These are phyloP conservation scores for Pichia eremophila DNA, from an alignment of 805 yeast species.

Conservation along the genomic window DNA sequence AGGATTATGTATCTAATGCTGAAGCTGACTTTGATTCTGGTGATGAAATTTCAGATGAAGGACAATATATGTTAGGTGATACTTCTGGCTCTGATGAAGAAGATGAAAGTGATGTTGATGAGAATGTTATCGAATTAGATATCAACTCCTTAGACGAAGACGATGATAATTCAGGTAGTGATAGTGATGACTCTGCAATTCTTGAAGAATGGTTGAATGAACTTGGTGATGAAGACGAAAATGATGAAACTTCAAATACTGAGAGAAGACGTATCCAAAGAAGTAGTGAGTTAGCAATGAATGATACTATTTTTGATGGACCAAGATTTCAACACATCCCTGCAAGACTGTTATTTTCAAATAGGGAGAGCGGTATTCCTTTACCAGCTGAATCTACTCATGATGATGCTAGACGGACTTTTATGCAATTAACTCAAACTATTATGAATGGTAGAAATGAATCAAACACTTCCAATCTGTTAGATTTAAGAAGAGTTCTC, in stretches of 20 bases:
- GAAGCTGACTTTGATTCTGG: slow-evolving; percentile 13
- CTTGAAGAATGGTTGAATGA: slow-evolving; percentile 26
- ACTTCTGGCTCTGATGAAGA: slow-evolving; percentile 12
- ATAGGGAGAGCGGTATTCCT: neutral
- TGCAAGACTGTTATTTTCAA: neutral
- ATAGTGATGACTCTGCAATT: slow-evolving; percentile 23
- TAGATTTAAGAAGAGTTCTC: slow-evolving; percentile 10
- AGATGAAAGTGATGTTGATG: slow-evolving; percentile 4
- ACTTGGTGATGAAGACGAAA: slow-evolving; percentile 16
- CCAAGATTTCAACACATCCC: neutral
- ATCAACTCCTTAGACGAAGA: slow-evolving; percentile 12
- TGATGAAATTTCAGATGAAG: slow-evolving; percentile 1
- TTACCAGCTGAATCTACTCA: slow-evolving; percentile 1
- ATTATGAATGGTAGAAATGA: slow-evolving; percentile 5
- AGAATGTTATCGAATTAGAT: slow-evolving; percentile 18
- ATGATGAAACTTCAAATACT: slow-evolving; percentile 10
- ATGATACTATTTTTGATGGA: too few species aligned
- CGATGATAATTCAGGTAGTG: slow-evolving; percentile 12
- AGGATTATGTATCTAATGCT: slow-evolving; percentile 9
- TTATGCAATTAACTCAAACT: slow-evolving; percentile 6
- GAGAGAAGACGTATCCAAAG: slow-evolving; percentile 2
- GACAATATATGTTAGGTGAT: slow-evolving; percentile 8
- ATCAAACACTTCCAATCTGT: neutral
- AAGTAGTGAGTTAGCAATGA: neutral
- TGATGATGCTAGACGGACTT: neutral